These are phyloP conservation scores for Rickenella mellea DNA, from an alignment of 768 basidiomycete genomes.

Conservation along the genomic window DNA sequence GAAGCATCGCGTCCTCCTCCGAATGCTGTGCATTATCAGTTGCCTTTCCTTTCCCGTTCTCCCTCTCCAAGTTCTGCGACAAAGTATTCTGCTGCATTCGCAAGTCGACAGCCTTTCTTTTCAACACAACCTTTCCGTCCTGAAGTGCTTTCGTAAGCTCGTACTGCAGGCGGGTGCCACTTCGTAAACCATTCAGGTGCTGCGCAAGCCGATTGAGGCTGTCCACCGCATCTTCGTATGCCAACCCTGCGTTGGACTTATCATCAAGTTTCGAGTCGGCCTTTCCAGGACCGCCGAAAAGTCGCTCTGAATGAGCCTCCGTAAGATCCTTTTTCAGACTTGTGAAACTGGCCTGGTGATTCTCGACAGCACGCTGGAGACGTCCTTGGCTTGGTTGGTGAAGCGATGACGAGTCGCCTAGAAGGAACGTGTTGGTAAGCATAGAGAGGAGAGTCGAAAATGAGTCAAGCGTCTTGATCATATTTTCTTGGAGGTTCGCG, in stretches of 20 bases:
- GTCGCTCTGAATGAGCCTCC: constrained; percentile 85
- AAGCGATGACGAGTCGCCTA: constrained; percentile 47
- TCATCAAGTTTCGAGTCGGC: constrained; percentile 7
- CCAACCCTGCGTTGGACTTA: constrained; percentile 33
- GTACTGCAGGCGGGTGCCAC: constrained; percentile 76
- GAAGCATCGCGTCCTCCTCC: constrained; percentile 35
- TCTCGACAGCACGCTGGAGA: constrained; percentile 71
- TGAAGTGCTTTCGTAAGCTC: constrained; percentile 60
- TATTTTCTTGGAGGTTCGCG: constrained; percentile 70
- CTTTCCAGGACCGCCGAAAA: constrained; percentile 21
- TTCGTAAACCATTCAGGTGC: constrained; percentile 82
- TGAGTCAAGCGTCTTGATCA: constrained; percentile 78
- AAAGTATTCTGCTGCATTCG: background rate
- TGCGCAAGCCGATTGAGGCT: constrained; percentile 87
- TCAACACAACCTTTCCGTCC: constrained; percentile 32
- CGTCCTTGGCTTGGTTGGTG: constrained; percentile 48
- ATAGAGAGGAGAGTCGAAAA: constrained; percentile 80
- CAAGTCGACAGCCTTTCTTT: constrained; percentile 2
- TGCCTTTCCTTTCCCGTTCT: constrained; percentile 14
- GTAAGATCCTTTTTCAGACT: constrained; percentile 75
- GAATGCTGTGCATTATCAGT: constrained; percentile 20
- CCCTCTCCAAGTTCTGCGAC: constrained; percentile 12
- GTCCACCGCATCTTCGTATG: constrained; percentile 82
- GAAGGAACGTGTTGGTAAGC: constrained; percentile 77
- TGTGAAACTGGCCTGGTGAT: constrained; percentile 86